These are phyloP conservation scores for Alternaria panax DNA, from an alignment of 2,329 filamentous ascomycete genomes.

Conservation along the genomic window DNA sequence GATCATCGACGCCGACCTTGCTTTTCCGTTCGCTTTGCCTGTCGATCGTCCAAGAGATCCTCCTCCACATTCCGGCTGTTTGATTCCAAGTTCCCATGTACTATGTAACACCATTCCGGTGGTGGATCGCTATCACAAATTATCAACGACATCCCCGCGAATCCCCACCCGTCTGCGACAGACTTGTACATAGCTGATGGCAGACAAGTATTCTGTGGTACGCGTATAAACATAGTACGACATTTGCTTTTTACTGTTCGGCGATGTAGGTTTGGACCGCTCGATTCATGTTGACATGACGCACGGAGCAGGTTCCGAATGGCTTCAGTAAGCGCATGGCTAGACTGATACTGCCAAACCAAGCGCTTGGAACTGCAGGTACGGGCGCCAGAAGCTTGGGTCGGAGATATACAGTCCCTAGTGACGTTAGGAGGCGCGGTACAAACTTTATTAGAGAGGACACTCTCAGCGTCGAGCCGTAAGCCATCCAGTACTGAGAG, in stretches of 20 bases:
- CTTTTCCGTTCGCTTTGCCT: conserved; percentile 14
- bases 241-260: conserved; percentile 7
- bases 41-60: conserved; percentile 7
- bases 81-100: conserved; percentile 1
- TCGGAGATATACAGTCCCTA: conserved; percentile 5
- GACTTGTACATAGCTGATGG: neutral
- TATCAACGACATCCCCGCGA: conserved; percentile 10
- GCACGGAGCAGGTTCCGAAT: conserved; percentile 5
- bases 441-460: conserved; percentile 12
- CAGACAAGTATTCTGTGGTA: neutral
- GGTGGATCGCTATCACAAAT: neutral
- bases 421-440: neutral
- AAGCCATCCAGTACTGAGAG: conserved; percentile 84
- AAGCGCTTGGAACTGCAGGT: conserved; percentile 13
- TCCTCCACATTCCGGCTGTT: conserved; percentile 8
- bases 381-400: conserved; percentile 7
- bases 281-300: conserved; percentile 4
- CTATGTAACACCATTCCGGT: conserved; percentile 5
- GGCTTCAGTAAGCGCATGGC: neutral
- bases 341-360: neutral
- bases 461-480: conserved; percentile 45
- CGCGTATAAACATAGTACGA: neutral
- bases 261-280: neutral
- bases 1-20: neutral
- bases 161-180: conserved; percentile 7